A percentile compares a stretch with the other conserved stretches of the same genome.
These are phyloP conservation scores for Austroboletus novae-zelandiae DNA, from an alignment of 1,284 basidiomycete genomes.

Conservation along the genomic window DNA sequence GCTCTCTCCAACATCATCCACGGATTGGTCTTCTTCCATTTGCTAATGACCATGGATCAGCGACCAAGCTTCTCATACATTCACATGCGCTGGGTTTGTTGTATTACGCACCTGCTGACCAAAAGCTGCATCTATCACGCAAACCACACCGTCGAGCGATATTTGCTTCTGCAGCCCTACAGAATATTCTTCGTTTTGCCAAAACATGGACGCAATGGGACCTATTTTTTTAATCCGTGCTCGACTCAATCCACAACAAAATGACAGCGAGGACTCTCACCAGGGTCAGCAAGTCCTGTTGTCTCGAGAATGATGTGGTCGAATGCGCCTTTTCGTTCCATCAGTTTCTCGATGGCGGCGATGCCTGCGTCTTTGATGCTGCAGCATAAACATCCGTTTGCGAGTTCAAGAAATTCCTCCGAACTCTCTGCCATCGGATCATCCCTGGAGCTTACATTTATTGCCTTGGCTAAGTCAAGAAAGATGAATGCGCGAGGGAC, in stretches of 20 bases:
- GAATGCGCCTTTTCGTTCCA: constrained; percentile 78
- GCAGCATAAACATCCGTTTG: constrained; percentile 94
- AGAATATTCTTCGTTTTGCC: constrained; percentile 89
- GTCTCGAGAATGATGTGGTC: constrained; percentile 94
- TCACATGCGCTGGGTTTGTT: neutral
- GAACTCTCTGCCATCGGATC: constrained; percentile 61
- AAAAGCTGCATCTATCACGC: constrained; percentile 88
- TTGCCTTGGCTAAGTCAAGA: constrained; percentile 56
- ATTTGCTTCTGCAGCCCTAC: constrained; percentile 69
- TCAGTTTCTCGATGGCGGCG: constrained; percentile 88
- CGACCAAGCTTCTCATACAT: constrained; percentile 4
- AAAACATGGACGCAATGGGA: constrained; percentile 86
- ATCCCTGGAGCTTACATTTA: constrained; percentile 71
- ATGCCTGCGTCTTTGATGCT: constrained; percentile 90
- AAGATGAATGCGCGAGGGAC: constrained; percentile 23
- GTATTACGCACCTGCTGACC: constrained; percentile 60
- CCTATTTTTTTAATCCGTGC: constrained; percentile 33
- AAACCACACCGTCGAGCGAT: constrained; percentile 84
- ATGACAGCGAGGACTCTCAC: constrained; percentile 35
- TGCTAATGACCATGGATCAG: constrained; percentile 49
- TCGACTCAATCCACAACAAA: neutral
- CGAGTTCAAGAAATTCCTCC: constrained; percentile 82
- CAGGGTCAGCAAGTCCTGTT: constrained; percentile 91
- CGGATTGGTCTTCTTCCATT: constrained; percentile 73
- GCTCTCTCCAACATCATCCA: constrained; percentile 73